A percentile compares a stretch with the other conserved stretches of the same genome.
These are phyloP conservation scores for Trichoderma simmonsii DNA, from an alignment of 2,329 filamentous ascomycete species.

Conservation along the genomic window DNA sequence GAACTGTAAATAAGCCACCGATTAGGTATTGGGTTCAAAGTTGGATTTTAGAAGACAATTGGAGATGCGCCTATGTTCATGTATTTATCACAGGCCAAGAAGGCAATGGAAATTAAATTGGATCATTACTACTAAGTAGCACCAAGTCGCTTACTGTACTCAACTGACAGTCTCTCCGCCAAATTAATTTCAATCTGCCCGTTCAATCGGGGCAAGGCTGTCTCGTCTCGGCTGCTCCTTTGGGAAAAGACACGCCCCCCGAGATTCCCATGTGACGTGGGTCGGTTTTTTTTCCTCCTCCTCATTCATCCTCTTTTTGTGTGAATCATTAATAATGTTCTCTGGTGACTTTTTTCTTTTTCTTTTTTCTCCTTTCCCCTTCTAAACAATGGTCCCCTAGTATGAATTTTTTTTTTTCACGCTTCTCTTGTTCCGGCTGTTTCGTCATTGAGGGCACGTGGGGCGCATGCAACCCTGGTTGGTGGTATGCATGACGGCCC, in stretches of 20 bases:
- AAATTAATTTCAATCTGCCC: not conserved
- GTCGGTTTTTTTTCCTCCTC: not conserved
- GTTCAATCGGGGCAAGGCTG: not conserved
- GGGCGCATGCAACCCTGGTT: slow-evolving; percentile 12
- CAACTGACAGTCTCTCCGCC: not conserved
- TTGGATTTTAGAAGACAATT: not conserved
- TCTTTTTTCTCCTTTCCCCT: not conserved
- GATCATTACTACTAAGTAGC: not conserved
- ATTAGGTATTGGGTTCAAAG: no score
- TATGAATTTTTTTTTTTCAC: not conserved
- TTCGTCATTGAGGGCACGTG: slow-evolving; percentile 14
- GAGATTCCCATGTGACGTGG: not conserved
- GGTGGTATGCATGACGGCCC: not conserved
- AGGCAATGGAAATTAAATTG: not conserved
- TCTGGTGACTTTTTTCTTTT: not conserved
- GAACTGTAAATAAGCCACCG: not conserved
- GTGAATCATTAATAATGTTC: not conserved
- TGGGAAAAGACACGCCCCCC: not conserved
- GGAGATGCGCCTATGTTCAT: not conserved
- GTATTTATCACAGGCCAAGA: not conserved
- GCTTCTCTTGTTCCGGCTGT: not conserved
- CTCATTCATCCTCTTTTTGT: not conserved
- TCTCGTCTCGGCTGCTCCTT: not conserved
- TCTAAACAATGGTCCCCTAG: not conserved
- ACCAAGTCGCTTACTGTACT: not conserved